These are phyloP conservation scores for Capronia epimyces DNA, from an alignment of 2,329 filamentous ascomycete genomes.

Conservation along the genomic window DNA sequence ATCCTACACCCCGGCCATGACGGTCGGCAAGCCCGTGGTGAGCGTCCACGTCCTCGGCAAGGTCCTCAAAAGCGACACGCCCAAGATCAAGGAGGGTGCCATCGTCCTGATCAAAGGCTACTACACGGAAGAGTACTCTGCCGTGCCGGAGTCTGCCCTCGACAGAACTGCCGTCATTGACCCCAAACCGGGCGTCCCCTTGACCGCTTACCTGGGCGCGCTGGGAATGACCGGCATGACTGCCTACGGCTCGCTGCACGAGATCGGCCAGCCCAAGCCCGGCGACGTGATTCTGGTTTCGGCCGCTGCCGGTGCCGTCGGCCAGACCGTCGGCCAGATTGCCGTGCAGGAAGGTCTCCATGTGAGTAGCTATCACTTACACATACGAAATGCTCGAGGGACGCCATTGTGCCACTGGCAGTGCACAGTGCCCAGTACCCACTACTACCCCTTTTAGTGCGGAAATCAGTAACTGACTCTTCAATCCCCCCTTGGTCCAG, in stretches of 20 bases:
- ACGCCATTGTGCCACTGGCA: too few relatives aligned
- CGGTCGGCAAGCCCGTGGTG: constrained; percentile 53
- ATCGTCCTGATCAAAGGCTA: constrained; percentile 33
- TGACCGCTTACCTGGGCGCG: constrained; percentile 58
- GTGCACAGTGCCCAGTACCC: too few relatives aligned
- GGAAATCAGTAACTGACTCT: too few relatives aligned
- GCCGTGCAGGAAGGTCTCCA: constrained; percentile 66
- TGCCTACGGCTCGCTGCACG: constrained; percentile 61
- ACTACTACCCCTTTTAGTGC: too few relatives aligned
- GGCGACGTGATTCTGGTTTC: constrained; percentile 70
- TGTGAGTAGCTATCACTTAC: constrained; percentile 13
- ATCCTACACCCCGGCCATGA: constrained; percentile 60
- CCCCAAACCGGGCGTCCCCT: constrained; percentile 53
- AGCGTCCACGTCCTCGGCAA: constrained; percentile 56
- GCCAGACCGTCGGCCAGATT: constrained; percentile 68
- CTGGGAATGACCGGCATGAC: constrained; percentile 67
- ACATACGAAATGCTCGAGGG: too few relatives aligned
- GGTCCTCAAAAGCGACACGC: constrained; percentile 59
- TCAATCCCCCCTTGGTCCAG: constrained; percentile 35
- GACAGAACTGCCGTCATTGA: constrained; percentile 39
- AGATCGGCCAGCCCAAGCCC: constrained; percentile 61
- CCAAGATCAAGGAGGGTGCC: constrained; percentile 58
- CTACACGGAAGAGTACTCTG: constrained; percentile 60
- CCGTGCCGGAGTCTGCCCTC: constrained; percentile 42
- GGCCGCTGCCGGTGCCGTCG: constrained; percentile 67